Percentiles rank a stretch among this genome's conserved stretches.
phyloP scores from a whole-genome alignment of 1,284 basidiomycete species.

The Naganishia liquefaciens region DNA sequence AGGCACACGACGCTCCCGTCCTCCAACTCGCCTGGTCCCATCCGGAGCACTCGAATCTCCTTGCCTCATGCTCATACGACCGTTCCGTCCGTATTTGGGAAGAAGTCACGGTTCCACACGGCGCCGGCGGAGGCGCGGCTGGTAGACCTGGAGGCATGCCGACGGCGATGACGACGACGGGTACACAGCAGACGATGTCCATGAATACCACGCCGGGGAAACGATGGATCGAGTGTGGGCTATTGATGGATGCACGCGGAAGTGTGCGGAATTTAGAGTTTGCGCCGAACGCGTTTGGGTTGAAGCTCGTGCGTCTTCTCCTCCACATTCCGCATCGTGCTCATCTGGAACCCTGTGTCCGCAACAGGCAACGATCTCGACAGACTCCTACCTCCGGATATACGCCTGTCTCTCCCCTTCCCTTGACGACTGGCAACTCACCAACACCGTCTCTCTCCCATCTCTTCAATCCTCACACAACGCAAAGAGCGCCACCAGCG shows the following conservation, averaged over 20 bases:
- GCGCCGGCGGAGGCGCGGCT: neutral
- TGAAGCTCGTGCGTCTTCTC: conserved; percentile 69
- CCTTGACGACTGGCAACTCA: conserved; percentile 73
- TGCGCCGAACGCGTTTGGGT: conserved; percentile 68
- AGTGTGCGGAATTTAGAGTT: conserved; percentile 82
- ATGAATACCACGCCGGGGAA: conserved; percentile 10
- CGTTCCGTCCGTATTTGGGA: conserved; percentile 89
- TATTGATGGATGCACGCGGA: conserved; percentile 77
- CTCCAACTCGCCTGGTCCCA: conserved; percentile 83
- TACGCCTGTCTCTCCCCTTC: conserved; percentile 88
- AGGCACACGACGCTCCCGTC: conserved; percentile 87
- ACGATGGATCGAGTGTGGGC: conserved; percentile 70
- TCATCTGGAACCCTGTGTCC: neutral
- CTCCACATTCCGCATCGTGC: neutral
- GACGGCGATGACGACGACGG: neutral
- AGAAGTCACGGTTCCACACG: conserved; percentile 53
- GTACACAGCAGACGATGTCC: conserved; percentile 28
- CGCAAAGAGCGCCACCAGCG: conserved; percentile 15
- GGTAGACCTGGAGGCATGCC: conserved; percentile 28
- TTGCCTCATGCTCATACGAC: conserved; percentile 83
- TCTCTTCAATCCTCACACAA: conserved; percentile 48
- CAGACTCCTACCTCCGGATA: conserved; percentile 79
- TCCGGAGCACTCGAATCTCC: conserved; percentile 79
- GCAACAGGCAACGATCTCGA: conserved; percentile 76
- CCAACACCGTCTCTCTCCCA: conserved; percentile 75